These are phyloP conservation scores for Diplocarpon rosae DNA, from an alignment of 2,329 filamentous ascomycete species.

Conservation along the genomic window DNA sequence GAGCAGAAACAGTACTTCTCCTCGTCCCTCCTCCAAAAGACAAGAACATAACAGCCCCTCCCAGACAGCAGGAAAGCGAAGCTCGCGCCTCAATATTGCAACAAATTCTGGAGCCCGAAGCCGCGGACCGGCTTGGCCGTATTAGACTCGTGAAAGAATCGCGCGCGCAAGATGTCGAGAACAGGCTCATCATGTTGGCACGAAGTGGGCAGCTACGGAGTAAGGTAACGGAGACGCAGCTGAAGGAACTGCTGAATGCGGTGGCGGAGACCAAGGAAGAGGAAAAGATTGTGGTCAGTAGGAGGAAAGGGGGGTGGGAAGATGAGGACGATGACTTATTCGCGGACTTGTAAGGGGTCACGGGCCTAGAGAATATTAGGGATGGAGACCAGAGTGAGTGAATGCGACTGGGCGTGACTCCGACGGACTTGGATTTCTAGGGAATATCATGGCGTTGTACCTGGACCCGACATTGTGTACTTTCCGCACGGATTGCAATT, in stretches of 20 bases:
- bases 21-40: neutral
- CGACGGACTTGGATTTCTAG: neutral
- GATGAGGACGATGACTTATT: slow-evolving; percentile 70
- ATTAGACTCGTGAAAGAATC: slow-evolving; percentile 93
- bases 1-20: slow-evolving; percentile 42
- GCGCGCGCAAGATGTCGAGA: slow-evolving; percentile 82
- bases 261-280: slow-evolving; percentile 68
- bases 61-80: slow-evolving; percentile 36
- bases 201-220: slow-evolving; percentile 73
- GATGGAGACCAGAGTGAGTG: neutral
- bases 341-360: slow-evolving; percentile 36
- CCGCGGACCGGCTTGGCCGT: slow-evolving; percentile 82
- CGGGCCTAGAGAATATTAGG: neutral
- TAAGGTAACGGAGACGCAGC: slow-evolving; percentile 84
- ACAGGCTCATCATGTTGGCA: slow-evolving; percentile 84
- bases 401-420: neutral
- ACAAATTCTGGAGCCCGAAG: slow-evolving; percentile 91
- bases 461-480: neutral
- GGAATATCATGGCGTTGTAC: neutral
- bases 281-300: slow-evolving; percentile 76
- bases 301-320: slow-evolving; percentile 76
- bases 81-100: slow-evolving; percentile 67
- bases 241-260: slow-evolving; percentile 82
- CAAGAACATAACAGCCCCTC: too few relatives aligned
- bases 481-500: too few relatives aligned